Evolutionary conservation across 2,329 filamentous ascomycete genomes (phyloP).

Genomic region (Fusarium beomiforme): DNA sequence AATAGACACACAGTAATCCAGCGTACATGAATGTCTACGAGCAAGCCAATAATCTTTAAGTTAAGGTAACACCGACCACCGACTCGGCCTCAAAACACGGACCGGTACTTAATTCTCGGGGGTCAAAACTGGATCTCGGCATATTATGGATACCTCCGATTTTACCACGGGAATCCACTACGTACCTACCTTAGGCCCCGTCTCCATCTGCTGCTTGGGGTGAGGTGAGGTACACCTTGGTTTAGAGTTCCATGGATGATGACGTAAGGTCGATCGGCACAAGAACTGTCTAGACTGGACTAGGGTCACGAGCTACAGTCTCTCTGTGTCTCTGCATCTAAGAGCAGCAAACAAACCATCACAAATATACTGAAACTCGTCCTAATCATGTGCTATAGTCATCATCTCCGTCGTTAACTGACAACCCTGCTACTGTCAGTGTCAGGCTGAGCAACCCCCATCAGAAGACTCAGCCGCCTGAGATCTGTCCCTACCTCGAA

Average conservation of each 20-base stretch:
- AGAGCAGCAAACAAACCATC: constrained; percentile 10
- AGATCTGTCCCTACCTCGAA: constrained; percentile 11
- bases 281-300: background rate
- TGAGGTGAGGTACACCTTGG: too few species aligned
- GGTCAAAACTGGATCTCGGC: background rate
- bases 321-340: constrained; percentile 25
- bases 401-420: constrained; percentile 28
- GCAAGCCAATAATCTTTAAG: background rate
- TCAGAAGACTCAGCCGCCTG: constrained; percentile 48
- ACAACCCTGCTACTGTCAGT: constrained; percentile 31
- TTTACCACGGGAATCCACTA: background rate
- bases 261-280: constrained; percentile 39
- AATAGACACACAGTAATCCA: too few species aligned
- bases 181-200: background rate
- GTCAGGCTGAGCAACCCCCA: constrained; percentile 35
- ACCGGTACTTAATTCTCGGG: background rate
- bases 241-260: constrained; percentile 21
- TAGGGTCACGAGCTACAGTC: constrained; percentile 36
- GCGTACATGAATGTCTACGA: too few species aligned
- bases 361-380: constrained; percentile 20
- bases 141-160: background rate
- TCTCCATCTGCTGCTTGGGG: background rate
- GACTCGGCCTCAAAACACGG: background rate
- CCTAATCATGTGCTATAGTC: constrained; percentile 41
- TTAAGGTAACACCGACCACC: constrained; percentile 1